Percentiles rank a stretch among this genome's conserved stretches.
phyloP scores from a whole-genome alignment of 2,329 filamentous ascomycete species.

The Ceratocystis smalleyi region DNA sequence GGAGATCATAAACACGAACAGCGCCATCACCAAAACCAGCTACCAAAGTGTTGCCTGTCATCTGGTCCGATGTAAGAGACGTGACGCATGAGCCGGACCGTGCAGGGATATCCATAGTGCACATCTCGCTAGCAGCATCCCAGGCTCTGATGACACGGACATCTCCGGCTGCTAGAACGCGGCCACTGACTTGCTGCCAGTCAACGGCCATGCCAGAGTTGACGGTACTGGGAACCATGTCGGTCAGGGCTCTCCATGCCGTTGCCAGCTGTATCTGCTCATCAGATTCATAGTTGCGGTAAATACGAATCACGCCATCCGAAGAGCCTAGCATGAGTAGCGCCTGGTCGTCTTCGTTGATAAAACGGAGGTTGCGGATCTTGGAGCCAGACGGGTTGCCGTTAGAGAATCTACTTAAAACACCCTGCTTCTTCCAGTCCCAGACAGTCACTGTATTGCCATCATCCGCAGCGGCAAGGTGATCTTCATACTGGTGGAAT shows the following conservation, averaged over 20 bases:
- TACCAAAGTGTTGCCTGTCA: constrained; percentile 90
- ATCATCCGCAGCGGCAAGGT: constrained; percentile 85
- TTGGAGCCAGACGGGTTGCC: constrained; percentile 81
- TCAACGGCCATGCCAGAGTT: constrained; percentile 95
- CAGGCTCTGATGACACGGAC: constrained; percentile 90
- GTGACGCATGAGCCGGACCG: constrained; percentile 92
- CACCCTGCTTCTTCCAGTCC: constrained; percentile 72
- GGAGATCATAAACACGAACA: constrained; percentile 83
- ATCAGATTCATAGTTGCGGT: constrained; percentile 74
- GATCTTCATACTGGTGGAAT: constrained; percentile 95
- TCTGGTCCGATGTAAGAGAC: constrained; percentile 89
- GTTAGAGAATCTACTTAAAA: constrained; percentile 77
- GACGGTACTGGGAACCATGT: constrained; percentile 84
- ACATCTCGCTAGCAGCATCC: constrained; percentile 88
- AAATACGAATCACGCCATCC: constrained; percentile 86
- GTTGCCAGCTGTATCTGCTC: constrained; percentile 70
- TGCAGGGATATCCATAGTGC: constrained; percentile 83
- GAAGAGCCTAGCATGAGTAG: constrained; percentile 89
- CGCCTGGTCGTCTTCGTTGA: constrained; percentile 95
- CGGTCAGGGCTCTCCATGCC: constrained; percentile 78
- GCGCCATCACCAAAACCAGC: constrained; percentile 94
- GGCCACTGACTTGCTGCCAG: constrained; percentile 96
- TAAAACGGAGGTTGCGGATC: constrained; percentile 90
- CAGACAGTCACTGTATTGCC: constrained; percentile 80
- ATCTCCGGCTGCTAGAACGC: constrained; percentile 88